A percentile compares a stretch with the other conserved stretches of the same genome.
These are phyloP conservation scores for Nemania sp. DNA, from an alignment of 2,329 filamentous ascomycete genomes.

Conservation along the genomic window DNA sequence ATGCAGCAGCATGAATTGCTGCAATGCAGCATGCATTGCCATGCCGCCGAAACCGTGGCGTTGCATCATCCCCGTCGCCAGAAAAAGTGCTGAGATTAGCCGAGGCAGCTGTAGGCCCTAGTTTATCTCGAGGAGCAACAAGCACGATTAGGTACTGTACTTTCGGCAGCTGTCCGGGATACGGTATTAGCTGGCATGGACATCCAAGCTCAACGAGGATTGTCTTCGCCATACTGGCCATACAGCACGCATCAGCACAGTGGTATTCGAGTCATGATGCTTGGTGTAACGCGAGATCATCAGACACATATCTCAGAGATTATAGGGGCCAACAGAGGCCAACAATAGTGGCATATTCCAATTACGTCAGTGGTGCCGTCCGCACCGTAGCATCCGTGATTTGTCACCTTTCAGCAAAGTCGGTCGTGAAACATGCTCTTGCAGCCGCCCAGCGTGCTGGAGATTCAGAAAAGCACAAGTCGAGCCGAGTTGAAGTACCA, in stretches of 20 bases:
- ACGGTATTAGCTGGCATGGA: neutral
- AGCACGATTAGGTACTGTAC: neutral
- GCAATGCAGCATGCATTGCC: conserved; percentile 19
- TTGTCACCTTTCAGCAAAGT: conserved; percentile 15
- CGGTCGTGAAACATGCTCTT: conserved; percentile 17
- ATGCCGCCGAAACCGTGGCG: conserved; percentile 15
- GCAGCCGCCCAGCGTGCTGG: conserved; percentile 10
- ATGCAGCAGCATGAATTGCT: conserved; percentile 17
- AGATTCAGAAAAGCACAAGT: conserved; percentile 23
- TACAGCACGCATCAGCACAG: neutral
- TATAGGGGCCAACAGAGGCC: conserved; percentile 2
- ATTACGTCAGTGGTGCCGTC: neutral
- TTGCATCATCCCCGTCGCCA: conserved; percentile 8
- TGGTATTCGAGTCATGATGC: neutral
- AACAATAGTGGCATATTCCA: neutral
- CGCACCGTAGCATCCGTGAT: conserved; percentile 2
- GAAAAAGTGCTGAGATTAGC: conserved; percentile 16
- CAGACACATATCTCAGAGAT: neutral
- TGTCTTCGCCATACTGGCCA: neutral
- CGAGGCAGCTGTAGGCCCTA: conserved; percentile 7
- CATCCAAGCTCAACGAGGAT: neutral
- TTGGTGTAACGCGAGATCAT: neutral
- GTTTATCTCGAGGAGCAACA: neutral
- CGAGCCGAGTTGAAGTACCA: conserved; percentile 25
- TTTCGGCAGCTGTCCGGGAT: neutral